phyloP scores from a whole-genome alignment of 331 rosid genomes.

The Prunus yedoensis region DNA sequence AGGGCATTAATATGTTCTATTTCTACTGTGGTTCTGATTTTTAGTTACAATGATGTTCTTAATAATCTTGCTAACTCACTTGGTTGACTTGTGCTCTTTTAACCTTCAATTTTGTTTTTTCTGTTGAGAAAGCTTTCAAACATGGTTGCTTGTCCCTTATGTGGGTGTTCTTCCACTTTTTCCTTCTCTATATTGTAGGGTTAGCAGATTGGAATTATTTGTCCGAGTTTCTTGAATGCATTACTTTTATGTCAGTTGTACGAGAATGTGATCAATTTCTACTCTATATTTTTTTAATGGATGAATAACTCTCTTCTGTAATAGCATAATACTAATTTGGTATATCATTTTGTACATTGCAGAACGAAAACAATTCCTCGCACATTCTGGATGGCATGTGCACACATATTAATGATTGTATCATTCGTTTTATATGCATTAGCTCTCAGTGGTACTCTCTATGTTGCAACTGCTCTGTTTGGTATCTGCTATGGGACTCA shows the following conservation, averaged over 20 bases:
- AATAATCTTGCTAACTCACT: background rate
- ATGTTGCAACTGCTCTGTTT: constrained; percentile 67
- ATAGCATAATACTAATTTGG: constrained; percentile 8
- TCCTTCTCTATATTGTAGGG: background rate
- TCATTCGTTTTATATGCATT: constrained; percentile 48
- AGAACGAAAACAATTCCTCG: constrained; percentile 61
- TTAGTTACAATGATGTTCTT: background rate
- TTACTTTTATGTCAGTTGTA: background rate
- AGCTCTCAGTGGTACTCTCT: constrained; percentile 48
- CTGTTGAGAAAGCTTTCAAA: background rate
- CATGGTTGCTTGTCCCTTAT: background rate
- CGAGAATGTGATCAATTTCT: background rate
- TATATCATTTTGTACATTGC: constrained; percentile 28
- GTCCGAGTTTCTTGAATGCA: background rate
- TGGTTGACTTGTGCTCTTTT: constrained; percentile 7
- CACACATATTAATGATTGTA: constrained; percentile 58
- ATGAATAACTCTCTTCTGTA: background rate
- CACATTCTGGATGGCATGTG: constrained; percentile 66
- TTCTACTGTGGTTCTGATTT: background rate
- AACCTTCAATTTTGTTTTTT: background rate
- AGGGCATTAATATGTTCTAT: background rate
- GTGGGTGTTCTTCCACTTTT: background rate
- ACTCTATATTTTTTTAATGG: background rate
- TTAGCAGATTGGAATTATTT: background rate
- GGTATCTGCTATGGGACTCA: constrained; percentile 68